Percentiles rank a stretch among this genome's conserved stretches.
Evolutionary conservation across 441 rosid species (phyloP).

Genomic region (Corymbia calophylla): DNA sequence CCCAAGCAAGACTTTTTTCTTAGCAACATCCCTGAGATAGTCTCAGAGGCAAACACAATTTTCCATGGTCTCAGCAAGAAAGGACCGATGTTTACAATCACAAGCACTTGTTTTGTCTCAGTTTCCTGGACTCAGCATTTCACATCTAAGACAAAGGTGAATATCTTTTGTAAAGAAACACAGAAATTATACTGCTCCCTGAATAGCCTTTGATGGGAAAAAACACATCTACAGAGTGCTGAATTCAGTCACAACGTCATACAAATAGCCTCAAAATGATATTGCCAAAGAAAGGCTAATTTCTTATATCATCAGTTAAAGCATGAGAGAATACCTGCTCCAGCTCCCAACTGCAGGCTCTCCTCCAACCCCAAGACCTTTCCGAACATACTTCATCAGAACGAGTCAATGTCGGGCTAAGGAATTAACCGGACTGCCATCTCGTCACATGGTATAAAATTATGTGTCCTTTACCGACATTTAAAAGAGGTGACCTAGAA

Average conservation of each 20-base stretch:
- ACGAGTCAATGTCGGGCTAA: not conserved
- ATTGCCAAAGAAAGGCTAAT: not conserved
- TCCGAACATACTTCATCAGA: slow-evolving; percentile 64
- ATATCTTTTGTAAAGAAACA: not conserved
- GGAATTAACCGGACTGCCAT: not conserved
- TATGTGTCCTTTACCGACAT: not conserved
- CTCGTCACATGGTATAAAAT: not conserved
- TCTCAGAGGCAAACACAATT: not conserved
- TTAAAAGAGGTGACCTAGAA: not conserved
- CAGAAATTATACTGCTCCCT: not conserved
- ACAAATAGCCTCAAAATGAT: not conserved
- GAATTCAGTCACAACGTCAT: not conserved
- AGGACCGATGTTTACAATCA: not conserved
- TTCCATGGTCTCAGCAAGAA: not conserved
- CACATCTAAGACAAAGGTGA: not conserved
- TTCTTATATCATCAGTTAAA: not conserved
- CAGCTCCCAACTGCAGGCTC: slow-evolving; percentile 60
- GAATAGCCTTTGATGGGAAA: not conserved
- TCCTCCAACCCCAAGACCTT: slow-evolving; percentile 90
- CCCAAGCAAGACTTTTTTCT: slow-evolving; percentile 67
- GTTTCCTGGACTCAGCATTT: not conserved
- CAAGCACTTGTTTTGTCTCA: not conserved
- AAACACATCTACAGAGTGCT: not conserved
- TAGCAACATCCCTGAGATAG: slow-evolving; percentile 37
- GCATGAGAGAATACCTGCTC: slow-evolving; percentile 45